phyloP scores from a whole-genome alignment of 345 rosid species.

The Syzygium jambos region DNA sequence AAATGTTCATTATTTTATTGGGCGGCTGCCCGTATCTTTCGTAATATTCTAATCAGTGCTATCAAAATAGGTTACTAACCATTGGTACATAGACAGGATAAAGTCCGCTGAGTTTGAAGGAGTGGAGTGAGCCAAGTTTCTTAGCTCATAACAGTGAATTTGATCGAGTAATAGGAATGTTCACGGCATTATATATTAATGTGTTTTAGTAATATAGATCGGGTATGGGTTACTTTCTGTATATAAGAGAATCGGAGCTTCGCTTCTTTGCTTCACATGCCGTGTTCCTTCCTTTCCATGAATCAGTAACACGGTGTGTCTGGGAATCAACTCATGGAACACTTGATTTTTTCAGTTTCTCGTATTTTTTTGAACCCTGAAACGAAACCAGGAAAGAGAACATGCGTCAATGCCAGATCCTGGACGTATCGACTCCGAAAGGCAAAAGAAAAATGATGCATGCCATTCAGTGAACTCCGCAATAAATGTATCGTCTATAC shows the following conservation, averaged over 20 bases:
- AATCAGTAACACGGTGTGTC: not conserved
- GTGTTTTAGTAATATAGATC: no score
- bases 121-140: no score
- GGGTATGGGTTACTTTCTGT: not conserved
- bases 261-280: not conserved
- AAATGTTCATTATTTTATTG: no score
- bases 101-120: no score
- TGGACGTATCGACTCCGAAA: not conserved
- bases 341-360: slow-evolving; percentile 20
- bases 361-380: slow-evolving; percentile 45
- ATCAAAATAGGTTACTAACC: no score
- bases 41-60: no score
- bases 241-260: not conserved
- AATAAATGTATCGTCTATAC: not conserved
- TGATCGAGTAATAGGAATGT: no score
- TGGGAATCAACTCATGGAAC: not conserved
- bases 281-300: not conserved
- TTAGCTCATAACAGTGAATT: no score
- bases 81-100: no score
- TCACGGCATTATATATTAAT: no score
- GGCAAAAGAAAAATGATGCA: not conserved
- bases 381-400: not conserved
- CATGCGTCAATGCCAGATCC: not conserved
- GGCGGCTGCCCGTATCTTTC: no score
- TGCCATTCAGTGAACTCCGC: not conserved